Conservation (phyloP, 176 grass and related monocot species). For the Eragrostis nindensis region DNA sequence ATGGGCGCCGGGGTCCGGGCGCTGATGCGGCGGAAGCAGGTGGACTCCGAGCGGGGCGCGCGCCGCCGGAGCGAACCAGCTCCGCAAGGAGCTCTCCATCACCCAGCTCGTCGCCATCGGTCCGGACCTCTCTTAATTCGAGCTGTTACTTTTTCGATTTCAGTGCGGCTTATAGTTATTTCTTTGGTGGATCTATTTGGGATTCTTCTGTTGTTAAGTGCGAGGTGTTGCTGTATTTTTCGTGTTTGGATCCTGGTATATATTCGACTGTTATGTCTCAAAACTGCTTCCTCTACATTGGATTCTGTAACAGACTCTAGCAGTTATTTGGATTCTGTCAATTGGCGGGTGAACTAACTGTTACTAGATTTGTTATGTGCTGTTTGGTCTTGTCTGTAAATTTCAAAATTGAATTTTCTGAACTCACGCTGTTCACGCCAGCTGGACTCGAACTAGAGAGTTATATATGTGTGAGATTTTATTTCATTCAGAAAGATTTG, state of each 20-base stretch:
- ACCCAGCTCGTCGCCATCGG: conserved; percentile 82
- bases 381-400: neutral
- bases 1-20: conserved; percentile 40
- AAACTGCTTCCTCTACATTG: neutral
- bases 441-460: neutral
- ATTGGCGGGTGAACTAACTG: neutral
- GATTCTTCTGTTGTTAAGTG: conserved; percentile 9
- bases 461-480: neutral
- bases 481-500: neutral
- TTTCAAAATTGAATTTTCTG: neutral
- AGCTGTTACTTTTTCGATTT: neutral
- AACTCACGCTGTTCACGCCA: neutral
- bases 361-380: neutral
- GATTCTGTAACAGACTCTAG: neutral
- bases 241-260: neutral
- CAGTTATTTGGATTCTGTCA: neutral
- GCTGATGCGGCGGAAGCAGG: conserved; percentile 91
- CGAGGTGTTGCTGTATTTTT: neutral
- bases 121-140: neutral
- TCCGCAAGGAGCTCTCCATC: conserved; percentile 87
- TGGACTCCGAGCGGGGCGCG: conserved; percentile 75
- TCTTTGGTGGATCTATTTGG: neutral
- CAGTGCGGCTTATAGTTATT: neutral
- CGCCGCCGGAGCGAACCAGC: conserved; percentile 58
- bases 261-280: neutral